Evolutionary conservation across 2,329 filamentous ascomycete genomes (phyloP).

Genomic region (Penicillium sp.): DNA sequence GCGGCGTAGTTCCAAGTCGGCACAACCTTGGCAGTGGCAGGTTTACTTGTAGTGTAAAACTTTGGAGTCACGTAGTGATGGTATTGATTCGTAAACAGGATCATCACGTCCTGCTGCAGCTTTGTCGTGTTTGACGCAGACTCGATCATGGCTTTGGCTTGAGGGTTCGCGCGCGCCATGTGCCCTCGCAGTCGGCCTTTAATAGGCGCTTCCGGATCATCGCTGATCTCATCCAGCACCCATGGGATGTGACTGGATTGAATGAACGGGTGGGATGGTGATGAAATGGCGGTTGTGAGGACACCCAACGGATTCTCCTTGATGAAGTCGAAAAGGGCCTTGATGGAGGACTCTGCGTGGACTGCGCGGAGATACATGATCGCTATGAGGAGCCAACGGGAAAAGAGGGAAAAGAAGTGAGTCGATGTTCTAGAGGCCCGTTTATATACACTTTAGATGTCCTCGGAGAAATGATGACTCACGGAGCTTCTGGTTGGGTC

Average conservation of each 20-base stretch:
- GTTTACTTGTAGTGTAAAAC: slow-evolving; percentile 67
- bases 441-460: background rate
- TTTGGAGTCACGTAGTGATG: slow-evolving; percentile 68
- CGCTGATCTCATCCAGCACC: slow-evolving; percentile 57
- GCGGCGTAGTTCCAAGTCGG: slow-evolving; percentile 69
- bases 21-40: slow-evolving; percentile 60
- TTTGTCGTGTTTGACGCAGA: slow-evolving; percentile 30
- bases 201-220: slow-evolving; percentile 51
- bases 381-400: background rate
- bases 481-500: slow-evolving; percentile 1
- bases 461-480: background rate
- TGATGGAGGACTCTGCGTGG: slow-evolving; percentile 54
- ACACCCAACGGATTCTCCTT: slow-evolving; percentile 61
- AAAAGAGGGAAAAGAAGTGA: background rate
- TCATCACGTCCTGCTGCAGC: slow-evolving; percentile 55
- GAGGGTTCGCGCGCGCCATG: slow-evolving; percentile 62
- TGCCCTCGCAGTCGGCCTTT: slow-evolving; percentile 56
- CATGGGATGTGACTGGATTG: slow-evolving; percentile 63
- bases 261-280: slow-evolving; percentile 49
- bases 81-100: slow-evolving; percentile 59
- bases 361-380: slow-evolving; percentile 58
- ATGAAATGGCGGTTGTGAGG: slow-evolving; percentile 61
- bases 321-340: slow-evolving; percentile 56
- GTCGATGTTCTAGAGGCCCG: background rate
- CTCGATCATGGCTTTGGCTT: slow-evolving; percentile 61